Percentiles rank a stretch among this genome's conserved stretches.
phyloP scores from a whole-genome alignment of 2,329 filamentous ascomycete genomes.

The Neonectria ditissima region DNA sequence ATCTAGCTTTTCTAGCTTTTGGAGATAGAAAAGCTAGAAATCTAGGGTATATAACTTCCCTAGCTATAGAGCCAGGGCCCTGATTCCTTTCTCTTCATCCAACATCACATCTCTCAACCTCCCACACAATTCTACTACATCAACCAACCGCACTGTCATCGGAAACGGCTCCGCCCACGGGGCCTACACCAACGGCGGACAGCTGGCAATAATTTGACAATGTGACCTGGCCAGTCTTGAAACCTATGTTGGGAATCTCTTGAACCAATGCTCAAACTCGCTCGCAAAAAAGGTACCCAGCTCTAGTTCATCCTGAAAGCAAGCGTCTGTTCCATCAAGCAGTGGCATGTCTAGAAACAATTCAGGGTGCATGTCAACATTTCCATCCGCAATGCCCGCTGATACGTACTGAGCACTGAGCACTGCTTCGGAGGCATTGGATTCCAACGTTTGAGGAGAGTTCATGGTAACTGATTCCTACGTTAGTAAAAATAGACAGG shows the following conservation, averaged over 20 bases:
- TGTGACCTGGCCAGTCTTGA: no score
- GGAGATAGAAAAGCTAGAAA: no score
- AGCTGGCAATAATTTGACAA: no score
- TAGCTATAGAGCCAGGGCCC: no score
- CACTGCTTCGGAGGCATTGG: neutral
- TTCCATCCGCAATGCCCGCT: neutral
- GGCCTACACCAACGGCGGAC: no score
- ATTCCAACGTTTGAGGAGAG: neutral
- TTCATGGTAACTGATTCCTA: neutral
- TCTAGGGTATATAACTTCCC: no score
- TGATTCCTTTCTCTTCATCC: no score
- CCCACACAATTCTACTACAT: no score
- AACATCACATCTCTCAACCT: no score
- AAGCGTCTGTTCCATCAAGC: neutral
- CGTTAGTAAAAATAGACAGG: neutral
- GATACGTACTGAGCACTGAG: neutral
- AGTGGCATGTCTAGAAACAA: neutral
- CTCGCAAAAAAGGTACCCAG: constrained; percentile 21
- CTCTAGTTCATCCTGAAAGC: constrained; percentile 21
- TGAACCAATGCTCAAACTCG: constrained; percentile 23
- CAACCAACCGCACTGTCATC: no score
- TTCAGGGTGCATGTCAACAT: constrained; percentile 1
- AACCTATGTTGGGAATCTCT: neutral
- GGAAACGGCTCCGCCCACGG: no score
- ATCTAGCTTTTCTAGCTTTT: no score